Conservation (phyloP, 2,329 filamentous ascomycete genomes). For the Botrytis elliptica region DNA sequence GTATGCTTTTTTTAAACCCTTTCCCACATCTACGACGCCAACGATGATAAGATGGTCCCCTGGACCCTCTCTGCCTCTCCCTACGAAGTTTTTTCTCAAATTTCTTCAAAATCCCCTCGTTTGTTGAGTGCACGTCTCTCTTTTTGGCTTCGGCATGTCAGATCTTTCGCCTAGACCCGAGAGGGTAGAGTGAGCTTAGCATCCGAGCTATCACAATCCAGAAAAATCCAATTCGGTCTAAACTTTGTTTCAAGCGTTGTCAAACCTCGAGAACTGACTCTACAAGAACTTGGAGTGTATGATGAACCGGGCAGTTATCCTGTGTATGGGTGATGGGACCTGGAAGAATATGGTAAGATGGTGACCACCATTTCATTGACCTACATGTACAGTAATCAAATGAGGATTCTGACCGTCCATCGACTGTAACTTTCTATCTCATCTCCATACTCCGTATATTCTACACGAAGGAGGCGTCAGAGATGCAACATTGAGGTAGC, state of each 20-base stretch:
- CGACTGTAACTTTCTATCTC: constrained; percentile 1
- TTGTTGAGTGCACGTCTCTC: constrained; percentile 30
- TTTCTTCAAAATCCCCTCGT: constrained; percentile 21
- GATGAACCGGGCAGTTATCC: neutral
- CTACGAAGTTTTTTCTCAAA: neutral
- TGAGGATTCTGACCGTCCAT: neutral
- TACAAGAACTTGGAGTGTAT: neutral
- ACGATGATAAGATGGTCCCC: neutral
- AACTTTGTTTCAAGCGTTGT: constrained; percentile 6
- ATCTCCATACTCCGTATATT: neutral
- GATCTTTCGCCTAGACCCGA: constrained; percentile 23
- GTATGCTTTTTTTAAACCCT: neutral
- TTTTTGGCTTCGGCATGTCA: constrained; percentile 27
- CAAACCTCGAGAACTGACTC: neutral
- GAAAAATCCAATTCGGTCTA: neutral
- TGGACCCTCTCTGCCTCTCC: neutral
- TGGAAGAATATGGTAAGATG: neutral
- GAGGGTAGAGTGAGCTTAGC: neutral
- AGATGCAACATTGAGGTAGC: constrained; percentile 11
- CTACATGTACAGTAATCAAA: neutral
- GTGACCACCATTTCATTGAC: neutral
- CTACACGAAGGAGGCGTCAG: neutral
- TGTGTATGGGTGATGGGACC: neutral
- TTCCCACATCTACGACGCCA: constrained; percentile 2
- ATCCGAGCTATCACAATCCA: neutral